Evolutionary conservation across 169 alveolate species (phyloP).

Genomic region (Perkinsus chesapeaki): DNA sequence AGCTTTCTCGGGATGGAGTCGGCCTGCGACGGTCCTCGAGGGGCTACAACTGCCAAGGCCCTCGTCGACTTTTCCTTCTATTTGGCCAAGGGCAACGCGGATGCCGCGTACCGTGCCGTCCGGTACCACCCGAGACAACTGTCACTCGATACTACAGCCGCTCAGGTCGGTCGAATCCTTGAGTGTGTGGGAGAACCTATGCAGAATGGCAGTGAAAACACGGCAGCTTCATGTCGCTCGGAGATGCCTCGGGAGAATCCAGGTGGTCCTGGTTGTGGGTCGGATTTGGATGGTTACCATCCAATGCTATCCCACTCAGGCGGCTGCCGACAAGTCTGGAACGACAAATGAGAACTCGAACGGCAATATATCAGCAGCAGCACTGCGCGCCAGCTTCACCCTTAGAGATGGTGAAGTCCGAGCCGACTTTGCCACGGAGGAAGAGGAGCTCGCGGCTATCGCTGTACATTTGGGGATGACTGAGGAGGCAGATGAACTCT

Average conservation of each 20-base stretch:
- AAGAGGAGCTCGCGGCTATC: constrained; percentile 73
- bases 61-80: constrained; percentile 65
- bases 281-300: constrained; percentile 67
- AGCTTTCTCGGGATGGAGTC: constrained; percentile 68
- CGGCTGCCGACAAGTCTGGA: no score
- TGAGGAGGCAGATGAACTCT: constrained; percentile 69
- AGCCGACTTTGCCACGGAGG: constrained; percentile 19
- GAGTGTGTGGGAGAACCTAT: constrained; percentile 77
- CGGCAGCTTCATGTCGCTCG: constrained; percentile 76
- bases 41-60: constrained; percentile 51
- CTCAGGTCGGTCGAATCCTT: constrained; percentile 9
- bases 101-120: constrained; percentile 76
- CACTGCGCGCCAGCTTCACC: background rate
- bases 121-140: constrained; percentile 44
- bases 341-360: background rate
- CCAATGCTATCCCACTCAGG: no score
- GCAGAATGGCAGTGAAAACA: constrained; percentile 72
- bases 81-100: constrained; percentile 69
- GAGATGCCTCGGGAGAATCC: constrained; percentile 73
- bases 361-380: background rate
- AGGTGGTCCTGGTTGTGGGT: constrained; percentile 72
- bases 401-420: background rate
- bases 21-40: constrained; percentile 26
- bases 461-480: constrained; percentile 70
- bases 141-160: background rate